phyloP scores from a whole-genome alignment of 108 stramenopile genomes.

The Licmophora abbreviata region DNA sequence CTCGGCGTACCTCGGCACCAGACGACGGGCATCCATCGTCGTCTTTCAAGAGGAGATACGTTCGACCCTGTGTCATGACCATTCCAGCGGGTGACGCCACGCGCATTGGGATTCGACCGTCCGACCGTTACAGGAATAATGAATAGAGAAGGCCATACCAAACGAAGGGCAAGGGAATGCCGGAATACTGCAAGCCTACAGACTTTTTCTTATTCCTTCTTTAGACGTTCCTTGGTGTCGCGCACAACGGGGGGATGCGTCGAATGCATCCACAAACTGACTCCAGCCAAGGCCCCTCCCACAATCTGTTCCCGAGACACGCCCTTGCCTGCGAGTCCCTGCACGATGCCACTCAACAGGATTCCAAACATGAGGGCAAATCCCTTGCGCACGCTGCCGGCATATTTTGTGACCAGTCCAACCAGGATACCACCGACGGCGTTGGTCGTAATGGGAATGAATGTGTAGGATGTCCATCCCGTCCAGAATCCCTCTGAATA shows the following conservation, averaged over 20 bases:
- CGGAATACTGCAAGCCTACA: too few species aligned
- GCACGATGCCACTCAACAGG: slow-evolving; percentile 60
- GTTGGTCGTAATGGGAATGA: slow-evolving; percentile 82
- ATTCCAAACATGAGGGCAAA: slow-evolving; percentile 89
- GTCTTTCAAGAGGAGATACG: too few species aligned
- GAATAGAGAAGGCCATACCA: too few species aligned
- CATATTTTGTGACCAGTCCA: slow-evolving; percentile 89
- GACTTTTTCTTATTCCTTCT: too few species aligned
- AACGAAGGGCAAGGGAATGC: too few species aligned
- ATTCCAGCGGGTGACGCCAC: too few species aligned
- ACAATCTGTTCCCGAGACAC: slow-evolving; percentile 49
- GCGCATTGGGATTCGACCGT: too few species aligned
- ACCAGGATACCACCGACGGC: slow-evolving; percentile 88
- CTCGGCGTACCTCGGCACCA: too few species aligned
- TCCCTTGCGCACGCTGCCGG: slow-evolving; percentile 85
- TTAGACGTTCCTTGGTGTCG: too few species aligned
- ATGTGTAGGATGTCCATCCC: slow-evolving; percentile 63
- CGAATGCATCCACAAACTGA: slow-evolving; percentile 77
- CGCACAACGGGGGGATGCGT: slow-evolving; percentile 48
- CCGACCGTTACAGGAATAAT: too few species aligned
- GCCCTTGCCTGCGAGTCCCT: slow-evolving; percentile 24
- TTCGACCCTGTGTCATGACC: too few species aligned
- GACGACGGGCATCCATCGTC: too few species aligned
- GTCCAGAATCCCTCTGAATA: slow-evolving; percentile 58
- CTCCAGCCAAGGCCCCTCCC: slow-evolving; percentile 65